phyloP scores from a whole-genome alignment of 768 basidiomycete species.

The Cubamyces lactineus region DNA sequence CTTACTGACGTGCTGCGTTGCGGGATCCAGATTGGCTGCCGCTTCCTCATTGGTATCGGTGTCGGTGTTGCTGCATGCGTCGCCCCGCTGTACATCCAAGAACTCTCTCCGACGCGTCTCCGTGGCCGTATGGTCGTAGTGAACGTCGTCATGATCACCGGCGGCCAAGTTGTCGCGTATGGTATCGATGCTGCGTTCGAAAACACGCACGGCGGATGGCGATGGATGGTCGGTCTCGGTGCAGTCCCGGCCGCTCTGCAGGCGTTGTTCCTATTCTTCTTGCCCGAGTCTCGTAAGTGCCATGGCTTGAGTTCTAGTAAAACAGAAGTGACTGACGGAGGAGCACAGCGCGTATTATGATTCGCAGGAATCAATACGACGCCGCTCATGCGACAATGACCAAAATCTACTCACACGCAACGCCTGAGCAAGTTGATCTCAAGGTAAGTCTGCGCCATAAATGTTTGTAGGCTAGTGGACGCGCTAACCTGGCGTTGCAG shows the following conservation, averaged over 20 bases:
- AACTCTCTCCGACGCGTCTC: conserved; percentile 73
- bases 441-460: conserved; percentile 47
- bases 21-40: conserved; percentile 57
- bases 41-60: conserved; percentile 75
- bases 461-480: neutral
- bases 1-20: neutral
- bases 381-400: conserved; percentile 58
- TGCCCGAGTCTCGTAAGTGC: conserved; percentile 78
- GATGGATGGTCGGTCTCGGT: conserved; percentile 84
- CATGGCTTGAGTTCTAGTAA: too few species aligned
- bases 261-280: conserved; percentile 57
- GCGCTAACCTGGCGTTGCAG: conserved; percentile 33
- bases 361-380: conserved; percentile 55
- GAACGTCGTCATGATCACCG: conserved; percentile 82
- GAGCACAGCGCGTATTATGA: conserved; percentile 58
- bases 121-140: conserved; percentile 80
- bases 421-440: conserved; percentile 62
- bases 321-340: neutral
- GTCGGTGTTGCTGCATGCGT: conserved; percentile 79
- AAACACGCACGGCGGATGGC: conserved; percentile 65
- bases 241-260: conserved; percentile 70
- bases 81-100: conserved; percentile 83
- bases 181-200: conserved; percentile 71
- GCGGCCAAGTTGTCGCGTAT: conserved; percentile 81
- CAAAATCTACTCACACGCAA: conserved; percentile 72